Evolutionary conservation across 2,329 filamentous ascomycete species (phyloP), one percentile per base, ranked within the genome.

Genomic region (Fusarium sp.): DNA sequence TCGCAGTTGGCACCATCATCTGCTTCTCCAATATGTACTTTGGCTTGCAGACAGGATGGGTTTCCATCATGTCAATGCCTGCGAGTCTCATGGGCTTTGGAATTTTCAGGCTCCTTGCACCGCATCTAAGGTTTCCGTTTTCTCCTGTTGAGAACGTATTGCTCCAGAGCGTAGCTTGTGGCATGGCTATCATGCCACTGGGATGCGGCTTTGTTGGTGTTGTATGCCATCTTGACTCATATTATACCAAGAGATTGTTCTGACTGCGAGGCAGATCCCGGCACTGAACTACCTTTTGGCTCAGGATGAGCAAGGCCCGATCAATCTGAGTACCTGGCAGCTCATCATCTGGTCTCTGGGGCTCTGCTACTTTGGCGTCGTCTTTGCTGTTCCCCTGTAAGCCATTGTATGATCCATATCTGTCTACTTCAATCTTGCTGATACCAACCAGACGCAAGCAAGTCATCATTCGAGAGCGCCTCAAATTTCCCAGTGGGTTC

Each of bases 21-120:
- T 96, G 94, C 80, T 98, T 98, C 81, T 97, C 94, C 59, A 99
- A 99, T 81, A 98, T 97, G 87, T 99, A 98, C 83, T 99, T 99
- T 81, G 96, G 96, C n/a, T 87, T 99, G 38, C 96, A 98, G 84
- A 97, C 94, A 35, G 86, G 86, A 72, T 89, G 86, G 87, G 86
- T 90, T 48, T 90, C 92, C 78, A 94, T 94, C 75, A 98, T 99
- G 96, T 94, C 94, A 22, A 98, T 99, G 95, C 96, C 96, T 0
- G 94, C 95, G 3, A 96, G 95, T 28, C 86, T 99, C 68, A 94
- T 99, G 80, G 96, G 96, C 5, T 98, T 98, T 80, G 96, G 95
- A 17, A 93, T 97, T 76, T 99, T 99, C 87, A 94, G 94, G 79
- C 88, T 92, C 11, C 83, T 98, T 3, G 89, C 92, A 2, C 90